A percentile compares a stretch with the other conserved stretches of the same genome.
Conservation (phyloP, 345 rosid genomes). For the Ceriops tagal region DNA sequence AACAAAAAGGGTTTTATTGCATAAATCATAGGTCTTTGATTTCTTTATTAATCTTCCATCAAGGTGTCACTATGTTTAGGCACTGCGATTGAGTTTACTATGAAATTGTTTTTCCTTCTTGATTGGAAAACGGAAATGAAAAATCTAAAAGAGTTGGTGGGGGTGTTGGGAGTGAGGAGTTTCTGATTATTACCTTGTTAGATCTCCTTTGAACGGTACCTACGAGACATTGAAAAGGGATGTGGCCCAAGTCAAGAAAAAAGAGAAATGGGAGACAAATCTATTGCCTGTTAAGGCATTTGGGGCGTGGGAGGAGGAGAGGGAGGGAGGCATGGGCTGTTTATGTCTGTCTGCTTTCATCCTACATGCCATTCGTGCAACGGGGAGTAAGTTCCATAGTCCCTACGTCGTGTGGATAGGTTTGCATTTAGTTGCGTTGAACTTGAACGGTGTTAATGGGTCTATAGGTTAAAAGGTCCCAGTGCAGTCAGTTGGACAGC, state of each 20-base stretch:
- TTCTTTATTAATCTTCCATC: constrained; percentile 10
- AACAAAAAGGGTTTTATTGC: background rate
- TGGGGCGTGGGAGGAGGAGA: constrained; percentile 9
- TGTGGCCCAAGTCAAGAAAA: constrained; percentile 6
- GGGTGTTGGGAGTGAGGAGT: background rate
- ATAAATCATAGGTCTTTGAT: background rate
- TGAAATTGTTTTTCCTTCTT: constrained; percentile 1
- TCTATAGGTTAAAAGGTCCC: background rate
- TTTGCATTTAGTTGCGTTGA: background rate
- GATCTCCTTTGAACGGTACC: constrained; percentile 15
- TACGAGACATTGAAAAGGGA: background rate
- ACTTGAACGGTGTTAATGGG: no score
- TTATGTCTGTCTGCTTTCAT: constrained; percentile 33
- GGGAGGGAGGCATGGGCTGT: constrained; percentile 27
- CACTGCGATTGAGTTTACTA: background rate
- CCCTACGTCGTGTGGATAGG: constrained; percentile 20
- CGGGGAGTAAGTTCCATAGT: background rate
- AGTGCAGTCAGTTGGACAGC: background rate
- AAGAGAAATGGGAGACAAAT: constrained; percentile 17
- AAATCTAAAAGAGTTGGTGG: background rate
- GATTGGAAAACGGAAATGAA: background rate
- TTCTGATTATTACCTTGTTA: constrained; percentile 11
- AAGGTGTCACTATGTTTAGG: constrained; percentile 22
- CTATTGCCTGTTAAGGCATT: constrained; percentile 25
- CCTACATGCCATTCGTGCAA: background rate